phyloP scores from a whole-genome alignment of 192 early-diverging fungal species.

The Cladochytrium replicatum region DNA sequence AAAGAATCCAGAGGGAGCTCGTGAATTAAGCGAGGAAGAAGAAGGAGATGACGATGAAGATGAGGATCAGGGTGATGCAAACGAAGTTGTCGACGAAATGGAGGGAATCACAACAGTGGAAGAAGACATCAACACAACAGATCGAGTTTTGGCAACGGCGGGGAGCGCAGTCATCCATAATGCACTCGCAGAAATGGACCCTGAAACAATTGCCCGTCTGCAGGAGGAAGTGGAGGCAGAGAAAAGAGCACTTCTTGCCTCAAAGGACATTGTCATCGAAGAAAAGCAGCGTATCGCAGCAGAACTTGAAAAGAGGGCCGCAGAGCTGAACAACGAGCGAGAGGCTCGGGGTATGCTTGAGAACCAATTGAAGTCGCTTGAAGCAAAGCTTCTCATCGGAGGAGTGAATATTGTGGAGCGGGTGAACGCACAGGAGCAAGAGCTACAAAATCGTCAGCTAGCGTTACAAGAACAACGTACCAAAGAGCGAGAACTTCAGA shows the following conservation, averaged over 20 bases:
- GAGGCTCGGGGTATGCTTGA: constrained; percentile 32
- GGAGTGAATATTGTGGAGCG: constrained; percentile 44
- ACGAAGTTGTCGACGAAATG: constrained; percentile 11
- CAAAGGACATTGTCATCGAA: constrained; percentile 46
- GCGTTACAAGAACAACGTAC: constrained; percentile 32
- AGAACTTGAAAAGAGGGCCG: constrained; percentile 39
- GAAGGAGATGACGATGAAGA: constrained; percentile 19
- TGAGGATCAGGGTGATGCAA: constrained; percentile 8
- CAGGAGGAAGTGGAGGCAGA: constrained; percentile 50
- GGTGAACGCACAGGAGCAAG: constrained; percentile 37
- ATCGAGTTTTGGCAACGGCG: background rate
- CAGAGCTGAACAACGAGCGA: constrained; percentile 40
- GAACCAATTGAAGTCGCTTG: constrained; percentile 33
- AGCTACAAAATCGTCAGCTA: constrained; percentile 32
- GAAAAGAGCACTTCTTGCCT: constrained; percentile 34
- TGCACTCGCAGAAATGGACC: constrained; percentile 33
- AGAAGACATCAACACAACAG: constrained; percentile 8
- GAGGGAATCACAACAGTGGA: no score
- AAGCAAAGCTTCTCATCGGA: constrained; percentile 48
- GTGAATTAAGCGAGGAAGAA: constrained; percentile 8
- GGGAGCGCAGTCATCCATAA: constrained; percentile 4
- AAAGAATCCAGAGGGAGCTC: background rate
- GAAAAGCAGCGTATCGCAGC: constrained; percentile 42
- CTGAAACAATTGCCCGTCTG: constrained; percentile 36
- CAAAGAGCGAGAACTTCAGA: constrained; percentile 36